phyloP scores from a whole-genome alignment of 768 basidiomycete genomes.

The Phylloporus rhodoxanthus region DNA sequence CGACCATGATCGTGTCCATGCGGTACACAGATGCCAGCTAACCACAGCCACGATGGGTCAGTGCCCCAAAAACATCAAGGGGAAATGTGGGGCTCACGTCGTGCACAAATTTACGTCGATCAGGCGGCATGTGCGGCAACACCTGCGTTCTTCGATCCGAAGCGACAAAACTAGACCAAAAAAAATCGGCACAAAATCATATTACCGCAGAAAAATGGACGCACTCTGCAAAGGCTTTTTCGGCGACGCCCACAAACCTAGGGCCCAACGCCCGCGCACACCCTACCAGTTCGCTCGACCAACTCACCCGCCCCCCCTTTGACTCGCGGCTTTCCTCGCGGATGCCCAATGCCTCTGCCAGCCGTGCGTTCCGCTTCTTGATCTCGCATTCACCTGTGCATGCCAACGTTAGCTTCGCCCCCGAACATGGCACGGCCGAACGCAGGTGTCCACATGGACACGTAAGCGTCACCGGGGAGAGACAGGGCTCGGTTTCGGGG shows the following conservation, averaged over 20 bases:
- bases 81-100: conserved; percentile 42
- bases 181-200: not conserved
- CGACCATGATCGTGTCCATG: conserved; percentile 81
- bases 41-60: not conserved
- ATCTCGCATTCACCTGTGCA: conserved; percentile 82
- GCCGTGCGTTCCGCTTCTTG: conserved; percentile 77
- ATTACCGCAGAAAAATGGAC: conserved; percentile 24
- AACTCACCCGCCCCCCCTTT: conserved; percentile 39
- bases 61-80: not conserved
- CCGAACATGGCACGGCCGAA: conserved; percentile 67
- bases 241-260: conserved; percentile 68
- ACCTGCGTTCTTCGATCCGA: conserved; percentile 66
- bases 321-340: conserved; percentile 42
- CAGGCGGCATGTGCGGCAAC: conserved; percentile 74
- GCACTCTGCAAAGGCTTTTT: conserved; percentile 78
- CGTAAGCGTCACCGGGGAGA: conserved; percentile 53
- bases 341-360: conserved; percentile 93
- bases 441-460: conserved; percentile 84
- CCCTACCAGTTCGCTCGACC: conserved; percentile 54
- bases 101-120: conserved; percentile 79
- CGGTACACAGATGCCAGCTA: conserved; percentile 76
- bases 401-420: conserved; percentile 42
- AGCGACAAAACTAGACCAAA: conserved; percentile 44
- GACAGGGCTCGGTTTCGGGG: conserved; percentile 74
- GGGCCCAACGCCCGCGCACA: conserved; percentile 47